These are phyloP conservation scores for Penicillium maclennaniae DNA, from an alignment of 495 filamentous ascomycete genomes.

Conservation along the genomic window DNA sequence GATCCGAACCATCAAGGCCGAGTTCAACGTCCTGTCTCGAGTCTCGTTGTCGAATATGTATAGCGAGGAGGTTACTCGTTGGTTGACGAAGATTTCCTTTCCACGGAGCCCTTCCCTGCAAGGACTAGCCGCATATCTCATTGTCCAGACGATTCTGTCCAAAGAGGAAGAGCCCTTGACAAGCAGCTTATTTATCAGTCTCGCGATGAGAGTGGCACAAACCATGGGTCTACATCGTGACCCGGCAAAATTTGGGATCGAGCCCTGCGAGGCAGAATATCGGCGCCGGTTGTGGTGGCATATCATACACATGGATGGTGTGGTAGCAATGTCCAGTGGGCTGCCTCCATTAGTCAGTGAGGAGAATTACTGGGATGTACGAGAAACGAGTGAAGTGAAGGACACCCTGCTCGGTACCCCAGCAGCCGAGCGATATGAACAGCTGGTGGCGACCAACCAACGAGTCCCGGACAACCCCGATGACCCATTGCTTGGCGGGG, in stretches of 20 bases:
- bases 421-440: constrained; percentile 36
- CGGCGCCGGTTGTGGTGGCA: constrained; percentile 71
- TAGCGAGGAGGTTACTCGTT: constrained; percentile 39
- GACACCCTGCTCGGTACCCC: constrained; percentile 41
- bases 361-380: constrained; percentile 48
- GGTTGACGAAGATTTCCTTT: constrained; percentile 44
- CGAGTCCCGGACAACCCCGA: constrained; percentile 42
- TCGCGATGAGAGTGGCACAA: constrained; percentile 63
- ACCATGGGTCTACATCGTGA: constrained; percentile 72
- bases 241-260: constrained; percentile 61
- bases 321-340: constrained; percentile 47
- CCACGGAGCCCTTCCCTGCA: constrained; percentile 45
- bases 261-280: constrained; percentile 64
- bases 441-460: constrained; percentile 28
- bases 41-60: constrained; percentile 36
- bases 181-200: constrained; percentile 49
- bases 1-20: constrained; percentile 40
- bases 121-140: constrained; percentile 42
- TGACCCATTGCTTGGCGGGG: constrained; percentile 41
- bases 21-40: constrained; percentile 38
- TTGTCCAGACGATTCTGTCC: constrained; percentile 44
- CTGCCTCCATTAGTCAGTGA: constrained; percentile 43
- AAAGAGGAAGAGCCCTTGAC: constrained; percentile 48
- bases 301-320: constrained; percentile 61
- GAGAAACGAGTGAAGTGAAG: constrained; percentile 44